These are phyloP conservation scores for Taiozyma sp. DNA, from an alignment of 1,139 yeast species.

Conservation along the genomic window DNA sequence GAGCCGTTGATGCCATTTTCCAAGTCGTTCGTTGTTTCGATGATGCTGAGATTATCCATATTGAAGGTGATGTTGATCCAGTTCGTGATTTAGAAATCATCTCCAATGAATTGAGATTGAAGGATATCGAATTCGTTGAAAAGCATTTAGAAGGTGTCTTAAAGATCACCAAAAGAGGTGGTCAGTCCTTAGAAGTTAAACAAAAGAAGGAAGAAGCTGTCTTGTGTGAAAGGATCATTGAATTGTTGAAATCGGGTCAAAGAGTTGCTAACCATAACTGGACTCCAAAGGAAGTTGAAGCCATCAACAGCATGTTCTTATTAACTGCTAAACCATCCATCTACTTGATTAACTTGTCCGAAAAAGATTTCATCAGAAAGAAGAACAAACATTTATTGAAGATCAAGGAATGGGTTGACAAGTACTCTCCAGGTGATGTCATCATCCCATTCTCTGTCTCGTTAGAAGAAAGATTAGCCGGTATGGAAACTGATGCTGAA, in stretches of 20 bases:
- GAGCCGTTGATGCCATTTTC: conserved; percentile 97
- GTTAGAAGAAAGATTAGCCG: conserved; percentile 89
- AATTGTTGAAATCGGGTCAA: conserved; percentile 73
- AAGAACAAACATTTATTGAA: conserved; percentile 91
- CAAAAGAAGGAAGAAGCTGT: conserved; percentile 90
- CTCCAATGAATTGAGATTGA: conserved; percentile 86
- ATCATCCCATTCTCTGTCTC: conserved; percentile 93
- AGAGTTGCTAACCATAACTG: conserved; percentile 90
- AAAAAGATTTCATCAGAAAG: conserved; percentile 92
- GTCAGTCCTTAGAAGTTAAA: conserved; percentile 93
- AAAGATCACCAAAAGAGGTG: conserved; percentile 89
- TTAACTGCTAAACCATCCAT: conserved; percentile 96
- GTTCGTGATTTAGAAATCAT: conserved; percentile 92
- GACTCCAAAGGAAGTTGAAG: conserved; percentile 87
- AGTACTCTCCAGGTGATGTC: conserved; percentile 88
- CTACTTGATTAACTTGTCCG: conserved; percentile 90
- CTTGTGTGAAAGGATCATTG: conserved; percentile 72
- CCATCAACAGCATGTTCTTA: conserved; percentile 80
- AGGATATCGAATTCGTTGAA: conserved; percentile 92
- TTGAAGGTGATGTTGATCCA: conserved; percentile 97
- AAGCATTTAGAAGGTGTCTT: conserved; percentile 86
- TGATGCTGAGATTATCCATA: conserved; percentile 96
- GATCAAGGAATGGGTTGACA: conserved; percentile 97
- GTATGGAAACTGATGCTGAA: conserved; percentile 87
- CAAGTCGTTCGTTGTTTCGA: conserved; percentile 98